These are phyloP conservation scores for Brassica napus DNA, from an alignment of 345 rosid species.

Conservation along the genomic window Da-Ae NC_063448.1:21001501-21002000, in stretches of 20 bases:
- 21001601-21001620: conserved; percentile 30
- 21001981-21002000: too few species aligned
- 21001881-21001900: too few species aligned
- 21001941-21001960: too few species aligned
- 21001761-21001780: conserved; percentile 70
- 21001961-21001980: too few species aligned
- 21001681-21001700: conserved; percentile 55
- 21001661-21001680: conserved; percentile 18
- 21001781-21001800: conserved; percentile 91
- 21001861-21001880: conserved; percentile 14
- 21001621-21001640: conserved; percentile 20
- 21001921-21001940: too few species aligned
- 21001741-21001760: conserved; percentile 46
- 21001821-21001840: conserved; percentile 35
- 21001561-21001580: conserved; percentile 27
- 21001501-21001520: not conserved
- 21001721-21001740: conserved; percentile 22
- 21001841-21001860: conserved; percentile 56
- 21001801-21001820: conserved; percentile 39
- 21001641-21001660: not conserved
- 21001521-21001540: not conserved
- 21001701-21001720: conserved; percentile 39
- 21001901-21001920: too few species aligned
- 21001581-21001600: conserved; percentile 40
- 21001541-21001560: not conserved